A percentile compares a stretch with the other conserved stretches of the same genome.
phyloP scores from a whole-genome alignment of 1,284 basidiomycete genomes.

The Trichosporon ovoides region DNA sequence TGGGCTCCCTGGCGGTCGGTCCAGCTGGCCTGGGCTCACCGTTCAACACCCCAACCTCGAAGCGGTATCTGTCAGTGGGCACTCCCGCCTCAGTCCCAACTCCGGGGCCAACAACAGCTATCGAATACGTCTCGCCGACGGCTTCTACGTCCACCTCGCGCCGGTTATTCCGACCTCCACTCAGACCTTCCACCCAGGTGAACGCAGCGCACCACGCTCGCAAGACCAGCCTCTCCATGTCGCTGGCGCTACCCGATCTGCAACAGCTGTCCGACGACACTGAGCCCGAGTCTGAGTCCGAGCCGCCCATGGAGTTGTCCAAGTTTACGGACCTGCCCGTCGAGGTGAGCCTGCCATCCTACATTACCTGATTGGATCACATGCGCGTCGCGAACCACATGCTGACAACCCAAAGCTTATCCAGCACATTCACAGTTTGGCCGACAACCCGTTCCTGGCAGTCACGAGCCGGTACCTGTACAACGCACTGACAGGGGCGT shows the following conservation, averaged over 20 bases:
- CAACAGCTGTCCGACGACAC: neutral
- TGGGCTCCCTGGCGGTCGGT: slow-evolving; percentile 3
- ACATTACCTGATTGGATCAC: too few relatives aligned
- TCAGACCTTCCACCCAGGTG: neutral
- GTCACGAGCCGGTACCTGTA: slow-evolving; percentile 55
- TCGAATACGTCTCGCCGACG: neutral
- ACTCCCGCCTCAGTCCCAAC: neutral
- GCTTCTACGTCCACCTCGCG: neutral
- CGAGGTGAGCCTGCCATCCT: too few relatives aligned
- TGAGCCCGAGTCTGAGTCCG: neutral
- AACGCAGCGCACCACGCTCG: neutral
- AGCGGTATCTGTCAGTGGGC: neutral
- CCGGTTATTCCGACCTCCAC: neutral
- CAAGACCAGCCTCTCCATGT: neutral
- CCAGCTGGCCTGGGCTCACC: slow-evolving; percentile 11
- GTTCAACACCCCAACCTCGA: slow-evolving; percentile 9
- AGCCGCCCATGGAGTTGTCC: neutral
- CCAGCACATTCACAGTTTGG: slow-evolving; percentile 64
- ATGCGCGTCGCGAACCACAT: too few relatives aligned
- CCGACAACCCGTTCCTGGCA: slow-evolving; percentile 60
- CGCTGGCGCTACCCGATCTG: neutral
- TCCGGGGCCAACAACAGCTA: neutral
- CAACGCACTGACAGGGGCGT: slow-evolving; percentile 51
- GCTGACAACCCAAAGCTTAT: slow-evolving; percentile 55
- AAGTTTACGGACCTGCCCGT: slow-evolving; percentile 24